phyloP scores from a whole-genome alignment of 2,329 filamentous ascomycete genomes.

The Aspergillus sp. region DNA sequence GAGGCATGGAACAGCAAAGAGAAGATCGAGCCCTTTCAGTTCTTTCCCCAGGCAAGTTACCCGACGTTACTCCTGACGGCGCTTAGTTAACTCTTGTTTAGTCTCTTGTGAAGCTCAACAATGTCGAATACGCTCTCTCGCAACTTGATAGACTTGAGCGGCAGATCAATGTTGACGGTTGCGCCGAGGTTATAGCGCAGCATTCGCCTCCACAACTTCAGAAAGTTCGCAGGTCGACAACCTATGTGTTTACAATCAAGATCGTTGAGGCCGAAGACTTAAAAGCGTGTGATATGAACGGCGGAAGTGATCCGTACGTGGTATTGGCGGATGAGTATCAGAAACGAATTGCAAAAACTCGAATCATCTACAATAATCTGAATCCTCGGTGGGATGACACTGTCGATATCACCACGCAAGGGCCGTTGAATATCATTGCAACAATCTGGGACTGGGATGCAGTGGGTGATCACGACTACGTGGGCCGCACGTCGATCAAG shows the following conservation, averaged over 20 bases:
- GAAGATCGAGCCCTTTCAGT: conserved; percentile 94
- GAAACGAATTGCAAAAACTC: conserved; percentile 91
- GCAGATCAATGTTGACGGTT: conserved; percentile 87
- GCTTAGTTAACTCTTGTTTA: conserved; percentile 43
- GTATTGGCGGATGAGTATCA: conserved; percentile 97
- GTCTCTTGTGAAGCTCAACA: conserved; percentile 97
- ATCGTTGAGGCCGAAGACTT: conserved; percentile 97
- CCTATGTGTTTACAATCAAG: conserved; percentile 98
- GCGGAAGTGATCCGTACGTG: conserved; percentile 93
- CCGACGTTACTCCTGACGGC: conserved; percentile 5
- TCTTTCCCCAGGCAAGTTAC: conserved; percentile 75
- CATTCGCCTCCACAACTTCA: conserved; percentile 71
- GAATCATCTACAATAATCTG: conserved; percentile 83
- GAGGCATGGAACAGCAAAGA: conserved; percentile 91
- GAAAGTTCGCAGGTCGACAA: conserved; percentile 68
- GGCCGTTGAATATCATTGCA: conserved; percentile 88
- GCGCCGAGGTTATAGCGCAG: conserved; percentile 75
- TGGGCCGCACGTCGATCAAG: conserved; percentile 94
- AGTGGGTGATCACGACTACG: conserved; percentile 94
- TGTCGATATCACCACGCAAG: conserved; percentile 90
- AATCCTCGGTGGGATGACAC: conserved; percentile 98
- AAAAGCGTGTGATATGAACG: conserved; percentile 95
- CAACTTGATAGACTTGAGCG: conserved; percentile 88
- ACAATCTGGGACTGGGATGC: conserved; percentile 99
- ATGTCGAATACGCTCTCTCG: conserved; percentile 90